phyloP scores from a whole-genome alignment of 352 stramenopile genomes.

The Globisporangium cystogenes region DNA sequence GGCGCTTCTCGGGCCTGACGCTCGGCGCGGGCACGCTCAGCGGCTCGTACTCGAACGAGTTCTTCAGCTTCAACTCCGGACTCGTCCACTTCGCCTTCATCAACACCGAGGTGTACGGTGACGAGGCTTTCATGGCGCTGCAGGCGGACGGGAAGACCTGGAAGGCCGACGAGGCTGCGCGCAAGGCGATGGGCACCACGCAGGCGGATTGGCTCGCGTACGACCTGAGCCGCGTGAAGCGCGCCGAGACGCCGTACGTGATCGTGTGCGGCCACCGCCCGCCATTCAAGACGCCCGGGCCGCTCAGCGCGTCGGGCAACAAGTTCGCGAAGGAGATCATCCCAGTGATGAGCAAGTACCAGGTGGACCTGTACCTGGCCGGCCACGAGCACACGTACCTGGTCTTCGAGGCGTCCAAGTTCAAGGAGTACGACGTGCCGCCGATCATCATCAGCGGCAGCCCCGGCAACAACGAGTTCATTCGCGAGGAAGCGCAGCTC shows the following conservation, averaged over 20 bases:
- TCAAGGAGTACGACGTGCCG: slow-evolving; percentile 44
- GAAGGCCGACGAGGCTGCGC: slow-evolving; percentile 39
- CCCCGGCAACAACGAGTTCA: slow-evolving; percentile 74
- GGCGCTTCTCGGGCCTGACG: slow-evolving; percentile 48
- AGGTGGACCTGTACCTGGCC: slow-evolving; percentile 64
- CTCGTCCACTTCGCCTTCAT: slow-evolving; percentile 72
- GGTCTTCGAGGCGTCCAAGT: slow-evolving; percentile 46
- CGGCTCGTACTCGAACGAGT: slow-evolving; percentile 63
- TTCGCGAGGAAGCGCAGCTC: slow-evolving; percentile 40
- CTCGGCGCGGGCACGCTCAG: slow-evolving; percentile 46
- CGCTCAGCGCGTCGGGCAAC: slow-evolving; percentile 32
- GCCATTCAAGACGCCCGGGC: slow-evolving; percentile 59
- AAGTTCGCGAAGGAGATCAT: slow-evolving; percentile 62
- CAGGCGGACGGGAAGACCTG: slow-evolving; percentile 43
- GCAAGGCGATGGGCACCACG: slow-evolving; percentile 15
- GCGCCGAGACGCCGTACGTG: slow-evolving; percentile 54
- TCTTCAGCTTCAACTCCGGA: slow-evolving; percentile 68
- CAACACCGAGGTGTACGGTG: slow-evolving; percentile 74
- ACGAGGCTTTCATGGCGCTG: slow-evolving; percentile 45
- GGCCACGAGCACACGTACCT: slow-evolving; percentile 76
- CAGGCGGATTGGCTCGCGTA: slow-evolving; percentile 66
- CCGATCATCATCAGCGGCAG: slow-evolving; percentile 73
- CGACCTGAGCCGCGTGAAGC: slow-evolving; percentile 62
- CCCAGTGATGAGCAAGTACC: slow-evolving; percentile 64
- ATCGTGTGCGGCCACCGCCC: slow-evolving; percentile 67